Percentiles rank a stretch among this genome's conserved stretches.
These are phyloP conservation scores for Crithidia fasciculata DNA, from an alignment of 208 protist species.

Conservation along the genomic window DNA sequence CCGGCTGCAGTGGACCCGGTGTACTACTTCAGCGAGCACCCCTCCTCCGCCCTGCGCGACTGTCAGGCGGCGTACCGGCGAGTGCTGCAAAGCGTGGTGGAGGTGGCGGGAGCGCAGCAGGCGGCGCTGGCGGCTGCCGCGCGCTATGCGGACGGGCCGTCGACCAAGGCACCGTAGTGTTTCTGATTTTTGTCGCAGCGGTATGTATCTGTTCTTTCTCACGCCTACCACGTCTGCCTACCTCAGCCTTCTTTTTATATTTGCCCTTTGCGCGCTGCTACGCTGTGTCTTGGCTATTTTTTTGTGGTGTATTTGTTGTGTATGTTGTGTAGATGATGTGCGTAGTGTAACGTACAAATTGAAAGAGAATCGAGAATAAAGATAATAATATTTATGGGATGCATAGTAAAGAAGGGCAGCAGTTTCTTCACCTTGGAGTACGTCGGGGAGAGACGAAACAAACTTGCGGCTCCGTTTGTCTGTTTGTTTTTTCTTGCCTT, in stretches of 20 bases:
- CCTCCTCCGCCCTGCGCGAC: constrained; percentile 47
- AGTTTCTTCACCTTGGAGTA: too few species aligned
- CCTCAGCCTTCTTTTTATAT: too few species aligned
- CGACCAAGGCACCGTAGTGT: not conserved
- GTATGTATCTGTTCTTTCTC: too few species aligned
- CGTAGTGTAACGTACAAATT: too few species aligned
- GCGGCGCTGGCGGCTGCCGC: constrained; percentile 31
- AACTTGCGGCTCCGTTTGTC: not conserved
- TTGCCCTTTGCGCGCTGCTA: too few species aligned
- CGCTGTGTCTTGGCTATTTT: too few species aligned
- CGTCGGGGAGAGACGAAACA: not conserved
- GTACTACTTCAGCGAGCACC: constrained; percentile 47
- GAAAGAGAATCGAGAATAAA: not conserved
- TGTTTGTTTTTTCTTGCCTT: not conserved
- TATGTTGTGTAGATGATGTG: too few species aligned
- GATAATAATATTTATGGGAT: not conserved
- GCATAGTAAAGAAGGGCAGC: too few species aligned
- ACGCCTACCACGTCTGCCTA: too few species aligned
- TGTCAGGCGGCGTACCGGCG: constrained; percentile 51
- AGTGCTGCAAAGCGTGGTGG: constrained; percentile 45
- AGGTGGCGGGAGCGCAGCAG: constrained; percentile 54
- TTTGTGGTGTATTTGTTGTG: too few species aligned
- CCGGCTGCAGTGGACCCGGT: constrained; percentile 28
- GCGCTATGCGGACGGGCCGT: not conserved
- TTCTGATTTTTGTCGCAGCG: too few species aligned